Evolutionary conservation across 352 stramenopile species (phyloP).

Genomic region (Globisporangium paroecandrum): DNA sequence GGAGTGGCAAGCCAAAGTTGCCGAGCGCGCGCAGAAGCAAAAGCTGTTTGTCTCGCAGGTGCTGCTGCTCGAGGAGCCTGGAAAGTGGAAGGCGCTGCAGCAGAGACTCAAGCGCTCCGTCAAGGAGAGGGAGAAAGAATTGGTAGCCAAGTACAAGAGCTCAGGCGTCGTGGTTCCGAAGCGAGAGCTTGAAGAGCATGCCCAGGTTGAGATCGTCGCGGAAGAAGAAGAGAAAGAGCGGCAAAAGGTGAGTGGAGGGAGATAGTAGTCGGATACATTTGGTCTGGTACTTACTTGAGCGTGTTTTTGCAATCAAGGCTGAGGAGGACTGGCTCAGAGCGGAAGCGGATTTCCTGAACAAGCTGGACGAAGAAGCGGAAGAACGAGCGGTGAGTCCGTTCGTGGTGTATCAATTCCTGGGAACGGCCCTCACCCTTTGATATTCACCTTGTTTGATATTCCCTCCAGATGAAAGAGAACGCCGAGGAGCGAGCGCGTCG

Average conservation of each 20-base stretch:
- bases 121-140: conserved; percentile 32
- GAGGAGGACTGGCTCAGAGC: conserved; percentile 51
- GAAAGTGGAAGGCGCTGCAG: conserved; percentile 45
- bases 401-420: background rate
- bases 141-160: conserved; percentile 45
- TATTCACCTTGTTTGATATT: background rate
- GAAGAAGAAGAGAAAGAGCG: conserved; percentile 52
- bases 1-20: conserved; percentile 42
- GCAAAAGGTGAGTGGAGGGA: conserved; percentile 19
- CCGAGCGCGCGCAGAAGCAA: conserved; percentile 23
- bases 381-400: conserved; percentile 32
- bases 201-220: conserved; percentile 45
- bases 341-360: conserved; percentile 50
- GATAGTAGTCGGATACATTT: background rate
- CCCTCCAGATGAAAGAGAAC: conserved; percentile 40
- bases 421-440: background rate
- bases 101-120: conserved; percentile 33
- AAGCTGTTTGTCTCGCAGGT: conserved; percentile 44
- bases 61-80: conserved; percentile 46
- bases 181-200: conserved; percentile 44
- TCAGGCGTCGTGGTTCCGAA: conserved; percentile 38
- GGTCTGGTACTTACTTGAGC: conserved; percentile 1
- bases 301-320: conserved; percentile 17
- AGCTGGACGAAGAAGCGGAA: conserved; percentile 44
- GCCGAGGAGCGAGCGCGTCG: conserved; percentile 28